Percentiles rank a stretch among this genome's conserved stretches.
Conservation (phyloP, 202 grass and related monocot species). For the Cymbopogon flexuosus region DNA sequence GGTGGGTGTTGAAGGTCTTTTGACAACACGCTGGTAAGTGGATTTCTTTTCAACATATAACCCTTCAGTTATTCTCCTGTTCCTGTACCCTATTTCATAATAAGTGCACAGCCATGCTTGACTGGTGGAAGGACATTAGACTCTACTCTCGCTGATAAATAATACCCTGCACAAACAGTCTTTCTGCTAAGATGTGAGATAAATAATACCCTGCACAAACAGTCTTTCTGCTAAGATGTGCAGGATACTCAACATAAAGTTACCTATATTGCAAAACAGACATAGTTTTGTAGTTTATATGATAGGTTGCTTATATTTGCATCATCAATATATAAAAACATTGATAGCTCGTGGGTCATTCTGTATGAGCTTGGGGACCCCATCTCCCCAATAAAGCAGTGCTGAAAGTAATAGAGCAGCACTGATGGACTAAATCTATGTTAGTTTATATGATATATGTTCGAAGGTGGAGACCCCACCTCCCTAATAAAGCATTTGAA, state of each 20-base stretch:
- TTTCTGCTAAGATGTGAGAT: neutral
- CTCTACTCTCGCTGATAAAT: neutral
- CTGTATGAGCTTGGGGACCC: neutral
- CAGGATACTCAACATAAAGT: neutral
- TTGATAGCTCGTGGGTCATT: neutral
- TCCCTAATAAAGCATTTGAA: neutral
- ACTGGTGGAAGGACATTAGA: neutral
- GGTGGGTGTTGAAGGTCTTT: constrained; percentile 92
- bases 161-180: neutral
- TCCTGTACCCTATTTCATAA: neutral
- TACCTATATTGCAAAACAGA: neutral
- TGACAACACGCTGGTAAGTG: constrained; percentile 86
- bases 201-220: neutral
- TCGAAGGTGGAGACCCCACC: neutral
- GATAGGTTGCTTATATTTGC: neutral
- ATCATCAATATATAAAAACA: neutral
- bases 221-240: neutral
- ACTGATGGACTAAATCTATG: neutral
- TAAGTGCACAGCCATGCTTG: neutral
- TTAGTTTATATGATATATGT: neutral
- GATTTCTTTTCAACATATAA: neutral
- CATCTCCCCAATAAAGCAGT: neutral
- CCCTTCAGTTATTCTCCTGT: neutral
- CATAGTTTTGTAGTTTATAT: neutral
- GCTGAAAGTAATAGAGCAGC: neutral